Conservation (phyloP, 2,329 filamentous ascomycete species). For the Colletotrichum ledebouriae region DNA sequence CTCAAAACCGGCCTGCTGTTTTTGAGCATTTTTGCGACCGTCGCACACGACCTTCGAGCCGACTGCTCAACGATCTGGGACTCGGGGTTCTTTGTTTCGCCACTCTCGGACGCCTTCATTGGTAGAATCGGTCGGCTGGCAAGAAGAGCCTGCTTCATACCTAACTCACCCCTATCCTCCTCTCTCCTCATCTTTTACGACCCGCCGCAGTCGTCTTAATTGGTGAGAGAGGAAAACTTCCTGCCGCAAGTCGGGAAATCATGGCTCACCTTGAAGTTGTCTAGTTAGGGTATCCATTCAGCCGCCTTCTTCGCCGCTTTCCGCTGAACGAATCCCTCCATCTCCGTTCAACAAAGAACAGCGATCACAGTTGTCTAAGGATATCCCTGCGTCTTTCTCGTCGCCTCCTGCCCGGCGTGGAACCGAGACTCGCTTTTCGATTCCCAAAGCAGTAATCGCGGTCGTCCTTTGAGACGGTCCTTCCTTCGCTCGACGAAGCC, state of each 20-base stretch:
- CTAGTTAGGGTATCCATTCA: conserved; percentile 24
- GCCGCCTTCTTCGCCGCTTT: conserved; percentile 19
- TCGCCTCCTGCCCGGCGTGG: conserved; percentile 13
- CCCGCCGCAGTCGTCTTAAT: conserved; percentile 20
- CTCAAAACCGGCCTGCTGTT: conserved; percentile 40
- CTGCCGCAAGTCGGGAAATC: conserved; percentile 39
- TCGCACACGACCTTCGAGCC: conserved; percentile 50
- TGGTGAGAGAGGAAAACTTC: conserved; percentile 42
- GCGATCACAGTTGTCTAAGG: conserved; percentile 17
- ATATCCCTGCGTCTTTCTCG: conserved; percentile 3
- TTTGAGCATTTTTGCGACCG: conserved; percentile 33
- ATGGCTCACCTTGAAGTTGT: conserved; percentile 38
- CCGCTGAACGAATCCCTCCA: conserved; percentile 24
- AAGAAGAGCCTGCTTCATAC: conserved; percentile 13
- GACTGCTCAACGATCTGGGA: conserved; percentile 55
- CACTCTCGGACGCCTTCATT: conserved; percentile 72
- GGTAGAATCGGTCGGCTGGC: conserved; percentile 55
- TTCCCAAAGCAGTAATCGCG: conserved; percentile 1
- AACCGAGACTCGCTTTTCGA: conserved; percentile 23
- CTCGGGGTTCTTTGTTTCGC: conserved; percentile 42
- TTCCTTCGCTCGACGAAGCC: conserved; percentile 3
- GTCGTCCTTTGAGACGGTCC: conserved; percentile 32
- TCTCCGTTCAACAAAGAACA: conserved; percentile 29
- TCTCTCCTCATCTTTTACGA: conserved; percentile 1
- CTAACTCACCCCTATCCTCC: conserved; percentile 1